phyloP scores from a whole-genome alignment of 352 stramenopile species.

The Phytophthora tentaculata region DNA sequence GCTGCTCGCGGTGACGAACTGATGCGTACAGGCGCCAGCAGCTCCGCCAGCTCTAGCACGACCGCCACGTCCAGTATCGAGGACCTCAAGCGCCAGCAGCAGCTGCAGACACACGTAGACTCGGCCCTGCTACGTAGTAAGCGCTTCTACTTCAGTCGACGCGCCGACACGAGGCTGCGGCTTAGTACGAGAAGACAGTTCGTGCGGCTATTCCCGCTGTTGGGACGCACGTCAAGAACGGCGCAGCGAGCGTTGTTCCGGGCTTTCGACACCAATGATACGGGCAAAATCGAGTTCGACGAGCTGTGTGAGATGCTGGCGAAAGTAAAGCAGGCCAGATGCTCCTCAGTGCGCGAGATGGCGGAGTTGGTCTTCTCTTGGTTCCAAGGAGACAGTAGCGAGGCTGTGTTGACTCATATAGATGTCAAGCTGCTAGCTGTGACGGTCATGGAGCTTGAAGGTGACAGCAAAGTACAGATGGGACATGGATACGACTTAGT shows the following conservation, averaged over 20 bases:
- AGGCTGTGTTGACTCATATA: conserved; percentile 31
- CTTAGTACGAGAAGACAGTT: conserved; percentile 52
- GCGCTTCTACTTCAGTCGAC: conserved; percentile 52
- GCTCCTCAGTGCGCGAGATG: conserved; percentile 37
- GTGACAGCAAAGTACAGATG: conserved; percentile 21
- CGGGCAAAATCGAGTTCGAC: conserved; percentile 60
- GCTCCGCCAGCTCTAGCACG: conserved; percentile 32
- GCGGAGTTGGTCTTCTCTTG: conserved; percentile 65
- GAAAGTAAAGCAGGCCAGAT: conserved; percentile 34
- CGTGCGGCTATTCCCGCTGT: conserved; percentile 62
- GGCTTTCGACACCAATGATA: conserved; percentile 56
- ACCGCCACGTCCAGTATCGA: conserved; percentile 33
- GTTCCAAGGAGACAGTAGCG: conserved; percentile 49
- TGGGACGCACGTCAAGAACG: conserved; percentile 39
- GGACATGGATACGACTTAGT: conserved; percentile 32
- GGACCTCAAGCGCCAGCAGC: conserved; percentile 22
- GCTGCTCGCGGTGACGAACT: conserved; percentile 13
- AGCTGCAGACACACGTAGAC: conserved; percentile 37
- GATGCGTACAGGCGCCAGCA: conserved; percentile 19
- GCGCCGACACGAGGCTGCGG: conserved; percentile 49
- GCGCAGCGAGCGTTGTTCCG: conserved; percentile 48
- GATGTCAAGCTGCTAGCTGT: conserved; percentile 50
- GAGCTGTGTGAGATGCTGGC: conserved; percentile 71
- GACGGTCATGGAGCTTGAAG: conserved; percentile 32
- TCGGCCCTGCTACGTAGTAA: conserved; percentile 35